Conservation (phyloP, 2,329 filamentous ascomycete species). For the Alternaria conjuncta region DNA sequence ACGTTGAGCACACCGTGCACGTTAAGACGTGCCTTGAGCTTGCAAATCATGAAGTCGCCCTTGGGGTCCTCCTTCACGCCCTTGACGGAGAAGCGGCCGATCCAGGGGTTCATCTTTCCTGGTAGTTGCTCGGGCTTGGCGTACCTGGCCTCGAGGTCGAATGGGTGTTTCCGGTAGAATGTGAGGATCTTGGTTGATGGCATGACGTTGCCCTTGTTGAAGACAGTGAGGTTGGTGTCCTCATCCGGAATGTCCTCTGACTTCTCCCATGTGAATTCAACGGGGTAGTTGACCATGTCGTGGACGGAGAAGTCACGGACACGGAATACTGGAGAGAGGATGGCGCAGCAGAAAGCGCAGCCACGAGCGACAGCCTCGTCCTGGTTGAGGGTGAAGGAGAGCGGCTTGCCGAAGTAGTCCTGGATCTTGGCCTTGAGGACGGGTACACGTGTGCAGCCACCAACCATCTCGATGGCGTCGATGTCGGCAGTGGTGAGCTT, state of each 20-base stretch:
- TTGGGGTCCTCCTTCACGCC: slow-evolving; percentile 91
- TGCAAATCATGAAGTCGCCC: slow-evolving; percentile 99
- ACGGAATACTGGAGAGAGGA: slow-evolving; percentile 95
- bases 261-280: slow-evolving; percentile 99
- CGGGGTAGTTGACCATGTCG: slow-evolving; percentile 97
- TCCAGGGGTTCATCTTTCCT: slow-evolving; percentile 91
- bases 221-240: slow-evolving; percentile 95
- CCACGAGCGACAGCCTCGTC: slow-evolving; percentile 96
- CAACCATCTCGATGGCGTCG: slow-evolving; percentile 90
- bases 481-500: slow-evolving; percentile 92
- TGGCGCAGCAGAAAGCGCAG: slow-evolving; percentile 96
- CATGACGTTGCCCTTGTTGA: slow-evolving; percentile 95
- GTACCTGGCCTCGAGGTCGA: slow-evolving; percentile 95
- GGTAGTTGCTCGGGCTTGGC: slow-evolving; percentile 85
- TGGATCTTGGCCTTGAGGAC: slow-evolving; percentile 88
- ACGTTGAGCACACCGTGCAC: slow-evolving; percentile 96
- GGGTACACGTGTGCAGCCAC: slow-evolving; percentile 92
- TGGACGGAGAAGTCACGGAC: slow-evolving; percentile 97
- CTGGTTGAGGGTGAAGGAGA: slow-evolving; percentile 97
- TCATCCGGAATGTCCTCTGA: slow-evolving; percentile 97
- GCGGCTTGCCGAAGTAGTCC: slow-evolving; percentile 85
- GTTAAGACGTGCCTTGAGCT: slow-evolving; percentile 96
- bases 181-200: slow-evolving; percentile 99
- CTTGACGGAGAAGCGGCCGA: slow-evolving; percentile 97
- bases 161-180: slow-evolving; percentile 98